Base-by-base conservation (phyloP, 768 basidiomycete genomes). In the Clitopilus hobsonii region DNA sequence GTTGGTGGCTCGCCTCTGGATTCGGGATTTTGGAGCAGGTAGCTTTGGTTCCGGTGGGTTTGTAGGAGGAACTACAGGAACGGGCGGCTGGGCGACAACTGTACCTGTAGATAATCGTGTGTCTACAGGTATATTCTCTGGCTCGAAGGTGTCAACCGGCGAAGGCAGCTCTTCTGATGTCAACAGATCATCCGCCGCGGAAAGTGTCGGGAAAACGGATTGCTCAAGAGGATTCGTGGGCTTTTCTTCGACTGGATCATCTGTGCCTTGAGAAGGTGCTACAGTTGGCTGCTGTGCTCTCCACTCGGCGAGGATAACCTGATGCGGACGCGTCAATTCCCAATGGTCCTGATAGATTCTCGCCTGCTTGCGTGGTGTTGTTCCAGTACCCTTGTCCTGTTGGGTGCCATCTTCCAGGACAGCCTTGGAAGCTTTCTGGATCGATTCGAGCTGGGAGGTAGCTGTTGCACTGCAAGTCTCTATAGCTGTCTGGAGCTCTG, bases 271-370 rank as follows among this genome's bases (percentile, higher is more conserved):
- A n/a, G n/a, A n/a, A n/a, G 62, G 63, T 5, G 61, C 63, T 2
- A 56, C 58, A 24, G 69, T 65, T 6, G 60, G 54, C 30, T 64
- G 64, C 20, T 65, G 69, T 50, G 71, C 71, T 65, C 74, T 74
- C 78, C 81, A 81, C 30, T 73, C 70, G 38, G 74, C 72, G 48
- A 94, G 61, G 25, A 94, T 67, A 5, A 74, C 71, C 3, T 86
- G 82, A 24, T 91, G 81, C 54, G 71, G 75, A 57, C 81, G 73
- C 5, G 89, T 90, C 55, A 89, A 69, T 38, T 83, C 78, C 89
- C 91, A 93, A 50, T 82, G 69, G 58, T 88, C 86, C 5, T 76
- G 74, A 56, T 86, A 86, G 56, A 86, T 74, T 84, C 88, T 88
- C 26, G 70, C 68, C 27, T 88, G 84, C 73, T 90, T 92, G 47